Evolutionary conservation across 1,284 basidiomycete species (phyloP), one percentile per base, ranked within the genome.

Genomic region (Ganoderma boninense): DNA sequence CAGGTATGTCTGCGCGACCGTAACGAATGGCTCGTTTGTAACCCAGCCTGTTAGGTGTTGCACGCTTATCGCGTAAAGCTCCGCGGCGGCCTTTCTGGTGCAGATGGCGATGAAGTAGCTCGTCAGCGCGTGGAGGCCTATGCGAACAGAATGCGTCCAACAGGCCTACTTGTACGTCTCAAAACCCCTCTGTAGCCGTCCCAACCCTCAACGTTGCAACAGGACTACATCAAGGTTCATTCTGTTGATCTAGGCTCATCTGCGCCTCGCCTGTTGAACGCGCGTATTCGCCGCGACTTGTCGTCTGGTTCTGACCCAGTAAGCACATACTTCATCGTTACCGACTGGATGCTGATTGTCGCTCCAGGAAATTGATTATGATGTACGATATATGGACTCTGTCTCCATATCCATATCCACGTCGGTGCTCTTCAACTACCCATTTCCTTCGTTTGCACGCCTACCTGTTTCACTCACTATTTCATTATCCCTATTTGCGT

Each of bases 391-490:
- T 77, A 86, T 84, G 8, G 94, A 95, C 77, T 87, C 87, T 8
- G 72, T 93, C 57, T 94, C 93, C 2, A 81, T 95, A 46, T 93
- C 93, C 1, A 84, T 95, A 32, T 94, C 94, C 42, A 95, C 94
- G 0, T 92, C 93, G 29, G 92, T 93, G 75, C 82, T 95, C 32
- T 93, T 95, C 82, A 94, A 95, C 78, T 94, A 95, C 76, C 94
- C 93, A 16, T 89, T 91, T 80, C 81, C 90, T 1, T 90, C 90
- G 4, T 95, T 95, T 77, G 94, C 93, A 8, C 90, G 93, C 44
- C 86, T 95, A 49, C 93, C 93, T 4, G 88, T 95, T 65, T 93
- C 92, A 29, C 83, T 95, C 61, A 92, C 92, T 1, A 89, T 95
- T 64, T 91, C 92, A 0, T 84, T 95, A 52, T 90, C 92, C n/a